A percentile compares a stretch with the other conserved stretches of the same genome.
Evolutionary conservation across 2,329 filamentous ascomycete genomes (phyloP).

Genomic region (Cladosporium velox): DNA sequence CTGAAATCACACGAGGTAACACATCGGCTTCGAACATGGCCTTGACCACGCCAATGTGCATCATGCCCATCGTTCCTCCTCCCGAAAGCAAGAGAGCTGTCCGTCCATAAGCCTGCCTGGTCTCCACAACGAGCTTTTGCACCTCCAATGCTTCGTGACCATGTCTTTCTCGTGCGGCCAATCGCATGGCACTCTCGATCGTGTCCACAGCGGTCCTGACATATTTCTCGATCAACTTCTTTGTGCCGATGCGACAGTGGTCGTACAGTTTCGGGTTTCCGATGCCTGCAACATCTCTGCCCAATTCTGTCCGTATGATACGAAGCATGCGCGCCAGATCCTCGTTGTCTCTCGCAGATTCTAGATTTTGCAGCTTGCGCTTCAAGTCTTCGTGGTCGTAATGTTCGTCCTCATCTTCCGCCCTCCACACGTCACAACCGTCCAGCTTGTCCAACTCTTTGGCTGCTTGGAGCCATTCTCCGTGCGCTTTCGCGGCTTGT

Average conservation of each 20-base stretch:
- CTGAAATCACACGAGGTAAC: constrained; percentile 82
- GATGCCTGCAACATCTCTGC: constrained; percentile 82
- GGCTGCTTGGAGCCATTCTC: constrained; percentile 74
- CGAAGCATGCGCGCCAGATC: constrained; percentile 79
- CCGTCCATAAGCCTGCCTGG: constrained; percentile 80
- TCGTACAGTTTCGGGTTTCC: constrained; percentile 79
- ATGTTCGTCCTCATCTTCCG: constrained; percentile 64
- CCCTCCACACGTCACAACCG: constrained; percentile 80
- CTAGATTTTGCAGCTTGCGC: constrained; percentile 69
- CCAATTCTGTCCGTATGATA: constrained; percentile 76
- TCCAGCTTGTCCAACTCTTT: constrained; percentile 76
- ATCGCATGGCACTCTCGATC: constrained; percentile 53
- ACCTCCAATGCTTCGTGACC: constrained; percentile 3
- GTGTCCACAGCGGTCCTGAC: constrained; percentile 77
- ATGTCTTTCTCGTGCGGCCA: constrained; percentile 8
- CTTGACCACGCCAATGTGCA: constrained; percentile 85
- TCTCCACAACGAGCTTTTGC: constrained; percentile 51
- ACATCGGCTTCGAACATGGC: constrained; percentile 72
- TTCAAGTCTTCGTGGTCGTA: constrained; percentile 72
- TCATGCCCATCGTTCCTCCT: constrained; percentile 88
- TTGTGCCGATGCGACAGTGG: constrained; percentile 83
- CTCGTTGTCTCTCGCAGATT: constrained; percentile 69
- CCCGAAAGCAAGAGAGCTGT: constrained; percentile 82
- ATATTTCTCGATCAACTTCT: constrained; percentile 82
- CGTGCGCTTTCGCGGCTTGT: constrained; percentile 15